Conservation (phyloP, 768 basidiomycete species). For the Butyriboletus loyo region DNA sequence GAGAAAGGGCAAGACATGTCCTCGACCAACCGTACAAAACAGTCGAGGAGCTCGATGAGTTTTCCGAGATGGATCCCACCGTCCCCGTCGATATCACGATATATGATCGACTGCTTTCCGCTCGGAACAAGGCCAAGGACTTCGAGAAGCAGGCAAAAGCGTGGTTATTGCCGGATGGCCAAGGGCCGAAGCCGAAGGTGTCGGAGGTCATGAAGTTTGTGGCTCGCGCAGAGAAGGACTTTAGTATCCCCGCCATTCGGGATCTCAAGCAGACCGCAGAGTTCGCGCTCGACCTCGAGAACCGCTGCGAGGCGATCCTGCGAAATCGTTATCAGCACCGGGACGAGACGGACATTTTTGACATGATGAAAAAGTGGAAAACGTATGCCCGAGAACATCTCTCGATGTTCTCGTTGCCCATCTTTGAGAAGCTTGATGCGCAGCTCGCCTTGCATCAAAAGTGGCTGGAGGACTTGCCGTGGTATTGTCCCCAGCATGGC, state of each 20-base stretch:
- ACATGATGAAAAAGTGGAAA: slow-evolving; percentile 71
- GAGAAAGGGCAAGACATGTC: slow-evolving; percentile 60
- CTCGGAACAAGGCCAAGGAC: slow-evolving; percentile 69
- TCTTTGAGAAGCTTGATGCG: slow-evolving; percentile 67
- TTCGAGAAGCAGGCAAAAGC: slow-evolving; percentile 74
- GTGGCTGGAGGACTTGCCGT: slow-evolving; percentile 75
- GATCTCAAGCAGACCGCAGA: slow-evolving; percentile 69
- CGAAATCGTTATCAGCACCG: slow-evolving; percentile 55
- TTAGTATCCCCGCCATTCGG: slow-evolving; percentile 60
- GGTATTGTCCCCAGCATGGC: slow-evolving; percentile 71
- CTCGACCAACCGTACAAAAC: slow-evolving; percentile 70
- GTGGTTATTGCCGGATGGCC: slow-evolving; percentile 61
- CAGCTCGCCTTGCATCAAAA: slow-evolving; percentile 65
- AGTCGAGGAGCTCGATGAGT: slow-evolving; percentile 72
- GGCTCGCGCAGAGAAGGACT: slow-evolving; percentile 72
- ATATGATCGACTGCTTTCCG: slow-evolving; percentile 60
- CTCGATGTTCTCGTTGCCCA: slow-evolving; percentile 67
- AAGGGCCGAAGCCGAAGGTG: slow-evolving; percentile 56
- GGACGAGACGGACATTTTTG: slow-evolving; percentile 65
- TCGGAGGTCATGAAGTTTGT: slow-evolving; percentile 69
- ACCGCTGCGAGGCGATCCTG: slow-evolving; percentile 69
- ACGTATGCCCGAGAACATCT: slow-evolving; percentile 69
- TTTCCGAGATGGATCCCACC: slow-evolving; percentile 59
- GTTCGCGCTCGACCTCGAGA: slow-evolving; percentile 76
- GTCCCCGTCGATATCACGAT: slow-evolving; percentile 70